These are phyloP conservation scores for Crepidotus variabilis DNA, from an alignment of 768 basidiomycete genomes.

Conservation along the genomic window DNA sequence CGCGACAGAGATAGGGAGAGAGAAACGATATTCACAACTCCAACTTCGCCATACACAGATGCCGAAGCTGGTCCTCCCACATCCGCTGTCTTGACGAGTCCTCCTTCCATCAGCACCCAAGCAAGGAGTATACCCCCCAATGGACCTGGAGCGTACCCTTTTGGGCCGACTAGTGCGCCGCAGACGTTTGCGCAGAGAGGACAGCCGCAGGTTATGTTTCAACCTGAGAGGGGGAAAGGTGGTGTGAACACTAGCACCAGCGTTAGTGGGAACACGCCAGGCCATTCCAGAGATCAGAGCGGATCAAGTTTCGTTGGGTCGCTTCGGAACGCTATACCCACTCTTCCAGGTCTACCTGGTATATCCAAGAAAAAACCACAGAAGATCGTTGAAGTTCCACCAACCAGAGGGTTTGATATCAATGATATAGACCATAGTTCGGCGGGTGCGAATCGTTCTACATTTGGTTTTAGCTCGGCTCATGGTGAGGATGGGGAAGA, in stretches of 20 bases:
- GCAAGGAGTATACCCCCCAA: background rate
- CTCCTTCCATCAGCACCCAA: no score
- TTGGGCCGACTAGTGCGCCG: background rate
- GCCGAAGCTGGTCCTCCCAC: no score
- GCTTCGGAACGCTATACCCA: no score
- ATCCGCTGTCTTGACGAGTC: no score
- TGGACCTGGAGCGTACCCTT: slow-evolving; percentile 1
- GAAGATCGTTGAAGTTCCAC: background rate
- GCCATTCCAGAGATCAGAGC: no score
- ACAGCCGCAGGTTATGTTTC: background rate
- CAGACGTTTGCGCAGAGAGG: background rate
- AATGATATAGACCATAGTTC: background rate
- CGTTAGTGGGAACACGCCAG: background rate
- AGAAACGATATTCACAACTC: no score
- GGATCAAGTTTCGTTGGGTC: no score
- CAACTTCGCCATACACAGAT: no score
- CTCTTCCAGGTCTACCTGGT: no score
- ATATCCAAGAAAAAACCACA: background rate
- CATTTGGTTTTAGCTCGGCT: background rate
- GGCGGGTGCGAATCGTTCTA: background rate
- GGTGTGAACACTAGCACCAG: no score
- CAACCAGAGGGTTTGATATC: background rate
- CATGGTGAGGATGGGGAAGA: no score
- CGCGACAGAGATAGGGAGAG: no score
- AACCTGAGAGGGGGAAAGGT: background rate